Base-by-base conservation (phyloP, 2,329 filamentous ascomycete genomes). In the Sporothrix euskadiensis region DNA sequence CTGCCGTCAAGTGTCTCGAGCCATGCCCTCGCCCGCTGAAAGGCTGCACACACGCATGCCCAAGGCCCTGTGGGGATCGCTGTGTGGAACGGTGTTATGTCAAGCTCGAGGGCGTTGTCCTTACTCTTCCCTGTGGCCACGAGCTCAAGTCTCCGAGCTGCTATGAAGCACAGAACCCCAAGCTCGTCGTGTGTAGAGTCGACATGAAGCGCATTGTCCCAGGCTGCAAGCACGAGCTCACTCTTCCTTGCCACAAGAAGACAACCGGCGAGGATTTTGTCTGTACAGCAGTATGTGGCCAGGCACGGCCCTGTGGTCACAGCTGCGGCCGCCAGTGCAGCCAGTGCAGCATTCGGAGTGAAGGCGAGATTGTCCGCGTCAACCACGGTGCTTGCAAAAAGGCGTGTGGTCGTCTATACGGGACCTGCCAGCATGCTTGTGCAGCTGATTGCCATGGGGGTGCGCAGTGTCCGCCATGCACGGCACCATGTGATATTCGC, bases 391-490 rank as follows among this genome's bases (percentile, higher is more conserved):
- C 76, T 4, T 91, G 89, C 77, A 75, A 73, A 0, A 82, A 84
- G 59, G 74, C 59, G 1, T 92, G 89, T 77, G 83, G 83, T 5
- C 82, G 88, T 2, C 77, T 79, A 0, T 88, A 85, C 75, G 83
- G 80, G 0, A 86, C 85, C 0, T 93, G 90, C 78, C 81, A 80
- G 10, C 90, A 93, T 75, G 78, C 74, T 1, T 92, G 90, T 78
- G 47, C 35, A 0, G 72, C 77, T 4, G 9, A 54, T 0, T 93
- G 90, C 73, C 90, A 93, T 76, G 82, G 79, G 0, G 82, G 81
- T 0, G 74, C 79, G 22, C 75, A 78, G 0, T 91, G 88, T 75
- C 79, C 79, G 0, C 83, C 84, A 0, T 91, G 88, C 77, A 14
- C 75, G 0, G 75, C 77, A 12, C 80, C 80, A 0, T 92, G 90